phyloP scores from a whole-genome alignment of 352 stramenopile genomes.

The Blastocystis sp. region DNA sequence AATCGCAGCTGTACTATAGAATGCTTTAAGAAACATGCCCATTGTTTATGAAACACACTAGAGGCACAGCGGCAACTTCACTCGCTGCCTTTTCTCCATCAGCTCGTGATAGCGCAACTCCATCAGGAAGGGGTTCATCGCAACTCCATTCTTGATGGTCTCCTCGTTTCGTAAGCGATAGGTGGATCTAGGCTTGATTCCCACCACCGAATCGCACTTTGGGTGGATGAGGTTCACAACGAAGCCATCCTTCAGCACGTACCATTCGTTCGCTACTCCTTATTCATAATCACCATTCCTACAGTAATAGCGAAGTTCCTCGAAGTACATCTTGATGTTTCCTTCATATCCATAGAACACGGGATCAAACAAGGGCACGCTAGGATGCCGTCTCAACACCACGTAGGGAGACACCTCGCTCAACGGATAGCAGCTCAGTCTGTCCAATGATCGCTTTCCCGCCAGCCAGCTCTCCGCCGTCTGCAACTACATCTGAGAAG shows the following conservation, averaged over 20 bases:
- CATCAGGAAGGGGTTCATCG: background rate
- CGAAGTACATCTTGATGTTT: conserved; percentile 11
- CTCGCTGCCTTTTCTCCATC: background rate
- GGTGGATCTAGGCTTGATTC: background rate
- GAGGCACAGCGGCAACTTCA: background rate
- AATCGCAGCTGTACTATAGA: background rate
- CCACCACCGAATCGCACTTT: background rate
- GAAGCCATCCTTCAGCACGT: background rate
- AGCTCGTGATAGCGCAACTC: background rate
- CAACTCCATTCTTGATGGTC: background rate
- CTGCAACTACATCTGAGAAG: background rate
- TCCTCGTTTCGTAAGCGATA: background rate
- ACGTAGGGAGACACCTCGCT: background rate
- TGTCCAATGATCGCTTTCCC: background rate
- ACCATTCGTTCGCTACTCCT: conserved; percentile 16
- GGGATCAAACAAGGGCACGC: conserved; percentile 2
- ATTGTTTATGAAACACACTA: background rate
- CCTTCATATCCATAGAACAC: conserved; percentile 20
- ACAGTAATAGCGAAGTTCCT: conserved; percentile 31
- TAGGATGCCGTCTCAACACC: background rate
- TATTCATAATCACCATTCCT: background rate
- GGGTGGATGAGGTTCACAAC: conserved; percentile 12
- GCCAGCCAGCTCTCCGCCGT: background rate
- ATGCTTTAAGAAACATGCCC: background rate
- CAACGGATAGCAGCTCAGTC: background rate